These are phyloP conservation scores for Colletotrichum tanaceti DNA, from an alignment of 2,329 filamentous ascomycete genomes.

Conservation along the genomic window DNA sequence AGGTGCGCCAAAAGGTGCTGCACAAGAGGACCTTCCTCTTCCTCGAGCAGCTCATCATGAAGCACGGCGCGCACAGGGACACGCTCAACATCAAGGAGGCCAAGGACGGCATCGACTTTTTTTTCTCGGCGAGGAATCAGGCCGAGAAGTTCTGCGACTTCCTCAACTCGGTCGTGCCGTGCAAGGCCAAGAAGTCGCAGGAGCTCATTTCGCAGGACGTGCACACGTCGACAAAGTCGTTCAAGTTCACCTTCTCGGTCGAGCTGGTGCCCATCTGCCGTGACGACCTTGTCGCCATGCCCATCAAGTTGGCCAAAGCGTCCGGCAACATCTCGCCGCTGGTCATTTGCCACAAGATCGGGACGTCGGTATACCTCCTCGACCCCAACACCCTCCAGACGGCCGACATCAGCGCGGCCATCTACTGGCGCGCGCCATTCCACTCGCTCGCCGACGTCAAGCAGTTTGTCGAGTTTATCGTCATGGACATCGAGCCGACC, in stretches of 20 bases:
- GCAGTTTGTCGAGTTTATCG: slow-evolving; percentile 89
- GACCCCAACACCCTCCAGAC: slow-evolving; percentile 93
- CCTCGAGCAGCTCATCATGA: slow-evolving; percentile 94
- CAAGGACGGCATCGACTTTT: slow-evolving; percentile 96
- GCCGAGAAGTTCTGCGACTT: slow-evolving; percentile 95
- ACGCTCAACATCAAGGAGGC: slow-evolving; percentile 99
- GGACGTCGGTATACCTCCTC: slow-evolving; percentile 88
- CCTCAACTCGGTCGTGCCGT: slow-evolving; percentile 82
- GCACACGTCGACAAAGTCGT: slow-evolving; percentile 90
- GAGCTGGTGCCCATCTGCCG: slow-evolving; percentile 96
- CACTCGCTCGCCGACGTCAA: slow-evolving; percentile 83
- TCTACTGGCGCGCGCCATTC: slow-evolving; percentile 95
- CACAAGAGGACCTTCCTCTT: slow-evolving; percentile 83
- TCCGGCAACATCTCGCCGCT: slow-evolving; percentile 90
- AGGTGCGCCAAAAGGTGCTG: slow-evolving; percentile 95
- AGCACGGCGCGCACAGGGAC: slow-evolving; percentile 90
- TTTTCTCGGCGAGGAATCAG: slow-evolving; percentile 88
- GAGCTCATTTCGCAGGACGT: slow-evolving; percentile 94
- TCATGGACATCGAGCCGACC: slow-evolving; percentile 91
- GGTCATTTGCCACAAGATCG: slow-evolving; percentile 82
- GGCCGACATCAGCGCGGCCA: slow-evolving; percentile 81
- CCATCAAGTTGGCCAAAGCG: slow-evolving; percentile 87
- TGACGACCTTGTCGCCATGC: slow-evolving; percentile 94
- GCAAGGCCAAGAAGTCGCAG: slow-evolving; percentile 79
- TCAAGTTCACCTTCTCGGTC: slow-evolving; percentile 93